Evolutionary conservation across 805 yeast genomes (phyloP).

Genomic region (Cyberlindnera galapagoensis): DNA sequence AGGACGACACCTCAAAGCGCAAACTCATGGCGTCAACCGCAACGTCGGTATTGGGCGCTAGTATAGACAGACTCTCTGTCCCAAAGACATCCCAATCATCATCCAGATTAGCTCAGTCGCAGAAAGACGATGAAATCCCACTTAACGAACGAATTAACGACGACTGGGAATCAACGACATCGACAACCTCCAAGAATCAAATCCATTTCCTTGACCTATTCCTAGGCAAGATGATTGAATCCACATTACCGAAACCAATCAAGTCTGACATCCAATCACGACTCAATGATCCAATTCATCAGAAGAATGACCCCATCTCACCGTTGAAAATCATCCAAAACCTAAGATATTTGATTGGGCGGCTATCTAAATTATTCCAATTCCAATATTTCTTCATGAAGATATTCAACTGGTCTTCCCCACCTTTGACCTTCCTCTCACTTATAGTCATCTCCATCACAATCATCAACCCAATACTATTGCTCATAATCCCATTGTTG

Average conservation of each 20-base stretch:
- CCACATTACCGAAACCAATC: constrained; percentile 41
- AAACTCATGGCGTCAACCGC: constrained; percentile 34
- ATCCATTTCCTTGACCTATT: constrained; percentile 54
- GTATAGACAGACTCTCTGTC: constrained; percentile 37
- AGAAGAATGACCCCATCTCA: constrained; percentile 47
- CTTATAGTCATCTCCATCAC: constrained; percentile 57
- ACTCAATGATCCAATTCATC: constrained; percentile 38
- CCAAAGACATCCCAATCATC: no score
- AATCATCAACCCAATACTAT: constrained; percentile 65
- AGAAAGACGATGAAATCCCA: no score
- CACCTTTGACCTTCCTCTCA: constrained; percentile 58
- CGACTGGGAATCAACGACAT: no score
- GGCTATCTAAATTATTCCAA: constrained; percentile 50
- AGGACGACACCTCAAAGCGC: constrained; percentile 18
- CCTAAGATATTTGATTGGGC: constrained; percentile 47
- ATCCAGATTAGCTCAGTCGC: no score
- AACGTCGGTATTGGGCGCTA: constrained; percentile 37
- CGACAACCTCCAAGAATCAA: no score
- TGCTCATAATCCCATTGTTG: constrained; percentile 57
- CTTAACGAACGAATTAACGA: no score
- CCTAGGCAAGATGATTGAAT: constrained; percentile 45
- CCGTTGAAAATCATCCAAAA: constrained; percentile 50
- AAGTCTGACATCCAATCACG: constrained; percentile 36
- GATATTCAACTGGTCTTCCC: constrained; percentile 68
- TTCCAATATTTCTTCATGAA: constrained; percentile 56